Base-by-base conservation (phyloP, 768 basidiomycete genomes). In the Gautieria morchelliformis region DNA sequence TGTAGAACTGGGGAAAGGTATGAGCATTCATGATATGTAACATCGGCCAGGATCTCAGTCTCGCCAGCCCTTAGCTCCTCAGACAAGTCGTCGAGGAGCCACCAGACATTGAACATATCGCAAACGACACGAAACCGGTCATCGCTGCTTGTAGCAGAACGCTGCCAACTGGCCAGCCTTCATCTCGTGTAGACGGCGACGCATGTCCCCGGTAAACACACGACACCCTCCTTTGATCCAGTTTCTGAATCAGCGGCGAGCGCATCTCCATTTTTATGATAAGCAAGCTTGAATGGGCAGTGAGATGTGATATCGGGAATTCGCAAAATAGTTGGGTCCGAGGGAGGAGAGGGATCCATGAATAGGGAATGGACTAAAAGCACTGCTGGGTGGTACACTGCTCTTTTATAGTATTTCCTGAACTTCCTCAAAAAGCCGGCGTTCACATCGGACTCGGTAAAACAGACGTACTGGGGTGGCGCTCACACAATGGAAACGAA, bases 81-180 rank as follows among this genome's bases (percentile, higher is more conserved):
- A 33, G 71, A 64, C 68, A 74, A 69, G 59, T 75, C 72, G 60
- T 76, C 74, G 59, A 74, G 63, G 41, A 72, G 74, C 47, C 76
- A 75, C 40, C 73, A 60, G 64, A 68, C 72, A 59, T 68, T 71
- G 80, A 87, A 78, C 63, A 85, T 86, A 68, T 88, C 85, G 3
- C 80, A 78, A 59, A 83, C 76, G 60, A 85, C 78, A 30, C 81
- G 79, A 37, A 88, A 77, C 51, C 80, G 78, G 61, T 79, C 76
- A 44, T 72, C 66, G 17, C 78, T 69, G 30, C 78, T 80, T 76
- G 66, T 85, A 87, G 67, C 82, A 85, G 65, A 73, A 77, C 1
- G 83, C 83, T 35, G 82, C 79, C 61, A 88, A 78, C 61, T 83
- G 80, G 44, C 84, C 83, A 15, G 82, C 81, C 61, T 84, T 80